Evolutionary conservation across 257 asterid species (phyloP), one percentile per base, ranked within the genome.

Genomic region (Mitragyna speciosa): DNA sequence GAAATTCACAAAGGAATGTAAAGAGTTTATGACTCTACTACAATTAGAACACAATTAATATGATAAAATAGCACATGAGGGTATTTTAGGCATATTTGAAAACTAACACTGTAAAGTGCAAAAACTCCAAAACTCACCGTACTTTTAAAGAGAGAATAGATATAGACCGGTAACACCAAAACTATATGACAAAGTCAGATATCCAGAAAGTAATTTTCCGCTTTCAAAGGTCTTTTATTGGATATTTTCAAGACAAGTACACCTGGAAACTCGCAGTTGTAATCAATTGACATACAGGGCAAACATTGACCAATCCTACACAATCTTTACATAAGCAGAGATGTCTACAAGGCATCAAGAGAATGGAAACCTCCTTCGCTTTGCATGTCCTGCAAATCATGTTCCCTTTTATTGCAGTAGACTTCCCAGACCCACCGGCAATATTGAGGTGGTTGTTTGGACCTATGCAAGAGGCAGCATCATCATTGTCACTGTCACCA

Each of bases 341-440:
- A 75, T 94, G 98, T 79, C 97, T 88, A 79, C 98, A 94, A 8
- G 97, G 98, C 96, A 94, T 89, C 85, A 94, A 82, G 78, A 94
- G 83, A 47, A 92, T 48, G 6, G 89, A 89, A 19, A 89, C 97
- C 89, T 86, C 94, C 90, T 87, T 91, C 30, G 12, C 59, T 82
- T 84, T 86, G 91, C 98, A 94, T 10, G 85, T 83, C 81, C 85
- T 85, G 82, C 98, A 94, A 26, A 78, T 70, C 81, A 85, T 75
- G 47, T 85, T 78, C 56, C 82, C 83, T 79, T 79, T 82, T 11
- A 10, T 54, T 9, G 88, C 56, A 1, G 56, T 22, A 8, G 87
- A 70, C 68, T 78, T 78, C 54, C 85, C 82, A 12, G 78, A 81
- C 41, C 87, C 86, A 70, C 85, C 71, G 1, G 83, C 88, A 43